Base-by-base conservation (phyloP, 2,329 filamentous ascomycete species). In the Hypoxylon sp. region DNA sequence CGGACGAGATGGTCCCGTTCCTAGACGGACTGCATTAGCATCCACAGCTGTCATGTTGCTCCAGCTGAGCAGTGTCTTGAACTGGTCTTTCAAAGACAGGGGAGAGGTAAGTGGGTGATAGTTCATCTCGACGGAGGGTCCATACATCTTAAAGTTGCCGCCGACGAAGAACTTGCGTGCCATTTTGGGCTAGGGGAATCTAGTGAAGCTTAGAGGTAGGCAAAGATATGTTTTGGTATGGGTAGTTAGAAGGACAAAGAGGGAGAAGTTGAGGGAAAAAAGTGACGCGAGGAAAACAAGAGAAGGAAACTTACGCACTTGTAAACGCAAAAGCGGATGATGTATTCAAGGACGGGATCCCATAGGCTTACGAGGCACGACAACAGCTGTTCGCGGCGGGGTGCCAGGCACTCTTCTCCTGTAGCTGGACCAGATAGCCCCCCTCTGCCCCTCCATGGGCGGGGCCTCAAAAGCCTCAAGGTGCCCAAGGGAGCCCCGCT, bases 101-200 rank as follows among this genome's bases (percentile, higher is more conserved):
- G 24, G 48, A 52, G 48, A 15, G 31, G 31, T 17, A 17, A 5
- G 9, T 47, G 58, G 63, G 64, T 61, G 64, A 66, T 63, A 67
- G 63, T 58, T 63, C 61, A 54, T 69, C 33, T 27, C 11, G 58
- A 69, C 65, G 66, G 59, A 69, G 60, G 64, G 50, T 31, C 77
- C 84, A 75, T 81, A 96, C 93, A 98, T 98, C 86, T 99, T 98
- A 84, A 98, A 98, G 89, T 99, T 99, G 76, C 93, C 93, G 79
- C 93, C 93, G 78, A 97, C 91, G 78, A 97, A 96, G 85, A 96
- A 97, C 83, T 92, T 90, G 83, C 92, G 92, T 85, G 88, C 85
- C 92, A 96, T 97, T 73, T 74, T 91, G 85, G 80, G 71, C 71
- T 69, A 70, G 71, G 62, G 70, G 69, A 48, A 21, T 47, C 3